Evolutionary conservation across 2,329 filamentous ascomycete genomes (phyloP).

Genomic region (Hymenoscyphus linearis): DNA sequence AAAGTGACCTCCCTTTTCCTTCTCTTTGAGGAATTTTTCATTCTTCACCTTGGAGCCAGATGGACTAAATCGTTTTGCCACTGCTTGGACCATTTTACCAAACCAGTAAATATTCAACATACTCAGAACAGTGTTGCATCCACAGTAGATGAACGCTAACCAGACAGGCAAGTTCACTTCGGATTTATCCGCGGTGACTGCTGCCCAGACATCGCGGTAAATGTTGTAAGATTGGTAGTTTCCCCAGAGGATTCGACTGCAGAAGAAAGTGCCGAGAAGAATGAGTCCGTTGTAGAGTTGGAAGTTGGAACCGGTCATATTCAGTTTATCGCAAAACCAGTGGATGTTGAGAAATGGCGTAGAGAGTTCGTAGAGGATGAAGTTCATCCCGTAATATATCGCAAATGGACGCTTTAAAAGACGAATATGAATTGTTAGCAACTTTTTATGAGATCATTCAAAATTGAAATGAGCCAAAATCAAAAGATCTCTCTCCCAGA

Average conservation of each 20-base stretch:
- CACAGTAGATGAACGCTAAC: not conserved
- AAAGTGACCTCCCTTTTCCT: not conserved
- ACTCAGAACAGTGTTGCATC: not conserved
- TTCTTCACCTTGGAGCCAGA: not conserved
- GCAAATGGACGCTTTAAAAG: slow-evolving; percentile 64
- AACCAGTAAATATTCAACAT: not conserved
- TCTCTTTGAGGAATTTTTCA: not conserved
- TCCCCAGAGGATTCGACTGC: not conserved
- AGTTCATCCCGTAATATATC: slow-evolving; percentile 71
- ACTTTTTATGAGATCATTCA: not conserved
- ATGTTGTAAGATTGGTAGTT: not conserved
- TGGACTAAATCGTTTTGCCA: not conserved
- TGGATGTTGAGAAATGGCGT: slow-evolving; percentile 79
- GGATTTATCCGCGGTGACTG: not conserved
- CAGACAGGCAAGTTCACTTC: not conserved
- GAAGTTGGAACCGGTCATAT: not conserved
- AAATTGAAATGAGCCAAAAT: too few species aligned
- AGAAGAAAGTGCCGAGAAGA: not conserved
- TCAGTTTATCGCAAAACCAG: not conserved
- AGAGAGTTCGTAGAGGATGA: slow-evolving; percentile 80
- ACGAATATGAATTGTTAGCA: slow-evolving; percentile 4
- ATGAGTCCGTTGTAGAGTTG: not conserved
- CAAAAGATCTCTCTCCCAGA: too few species aligned
- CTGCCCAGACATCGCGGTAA: not conserved
- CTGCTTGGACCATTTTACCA: not conserved